Conservation (phyloP, 805 yeast genomes). For the Kodamaea restingae region DNA sequence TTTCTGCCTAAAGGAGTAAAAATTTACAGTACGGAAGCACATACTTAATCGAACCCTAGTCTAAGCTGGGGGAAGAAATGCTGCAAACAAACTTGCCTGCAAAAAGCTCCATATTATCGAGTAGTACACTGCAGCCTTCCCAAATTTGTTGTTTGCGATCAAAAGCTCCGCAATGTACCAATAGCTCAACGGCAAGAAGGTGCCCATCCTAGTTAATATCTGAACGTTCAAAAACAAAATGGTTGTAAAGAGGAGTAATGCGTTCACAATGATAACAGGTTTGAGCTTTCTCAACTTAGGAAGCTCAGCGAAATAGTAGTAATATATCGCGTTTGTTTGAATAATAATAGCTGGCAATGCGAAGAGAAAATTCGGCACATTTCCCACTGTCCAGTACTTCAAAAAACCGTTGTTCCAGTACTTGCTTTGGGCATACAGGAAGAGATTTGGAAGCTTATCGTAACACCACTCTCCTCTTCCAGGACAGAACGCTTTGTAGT, state of each 20-base stretch:
- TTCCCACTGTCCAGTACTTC: constrained; percentile 75
- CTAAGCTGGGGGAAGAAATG: constrained; percentile 93
- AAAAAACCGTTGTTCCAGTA: constrained; percentile 88
- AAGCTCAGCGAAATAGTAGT: constrained; percentile 34
- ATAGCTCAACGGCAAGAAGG: constrained; percentile 70
- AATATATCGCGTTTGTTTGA: constrained; percentile 37
- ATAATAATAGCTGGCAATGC: constrained; percentile 64
- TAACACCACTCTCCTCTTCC: constrained; percentile 77
- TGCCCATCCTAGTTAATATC: constrained; percentile 72
- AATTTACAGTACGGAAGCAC: neutral
- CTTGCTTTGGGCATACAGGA: constrained; percentile 64
- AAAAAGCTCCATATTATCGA: constrained; percentile 58
- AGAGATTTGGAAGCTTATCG: constrained; percentile 52
- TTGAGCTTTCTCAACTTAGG: constrained; percentile 20
- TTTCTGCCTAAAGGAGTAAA: constrained; percentile 1
- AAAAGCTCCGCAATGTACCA: constrained; percentile 59
- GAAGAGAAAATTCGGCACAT: constrained; percentile 77
- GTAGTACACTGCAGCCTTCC: constrained; percentile 35
- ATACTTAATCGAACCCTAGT: constrained; percentile 1
- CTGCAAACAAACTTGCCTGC: constrained; percentile 71
- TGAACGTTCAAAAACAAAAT: constrained; percentile 76
- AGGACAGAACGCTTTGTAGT: constrained; percentile 64
- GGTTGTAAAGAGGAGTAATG: constrained; percentile 46
- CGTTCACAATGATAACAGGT: constrained; percentile 42
- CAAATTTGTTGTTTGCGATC: constrained; percentile 13